Evolutionary conservation across 352 stramenopile species (phyloP), one percentile per base, ranked within the genome.

Genomic region (Phytophthora rubi): DNA sequence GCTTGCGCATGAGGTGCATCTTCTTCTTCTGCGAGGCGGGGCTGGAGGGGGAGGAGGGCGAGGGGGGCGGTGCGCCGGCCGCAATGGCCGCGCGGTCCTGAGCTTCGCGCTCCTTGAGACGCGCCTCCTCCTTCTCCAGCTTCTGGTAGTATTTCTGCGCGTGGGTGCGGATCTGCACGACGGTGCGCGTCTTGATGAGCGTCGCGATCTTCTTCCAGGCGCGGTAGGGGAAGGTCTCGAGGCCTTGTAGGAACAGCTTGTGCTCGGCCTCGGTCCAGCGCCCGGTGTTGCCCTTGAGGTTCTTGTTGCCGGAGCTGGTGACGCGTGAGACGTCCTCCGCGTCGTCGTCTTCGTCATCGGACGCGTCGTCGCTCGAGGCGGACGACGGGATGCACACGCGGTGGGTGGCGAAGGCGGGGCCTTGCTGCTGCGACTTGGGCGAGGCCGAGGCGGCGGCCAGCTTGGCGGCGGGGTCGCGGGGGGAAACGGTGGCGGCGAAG

Each of bases 121-220:
- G 75, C 5, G 88, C 85, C 55, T 96, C 85, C 65, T 96, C 88
- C 71, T 96, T 96, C 76, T 93, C 88, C 12, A 95, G 75, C 75
- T 96, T 96, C 68, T 96, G 89, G 68, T 94, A 95, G 75, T 96
- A 96, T 76, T 96, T 96, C 51, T 96, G 89, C 21, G 89, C 89
- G 52, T 96, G 89, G 6, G 89, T 96, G 52, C 89, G 89, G 68
- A 96, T 96, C 78, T 96, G 89, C 60, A 96, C 89, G 44, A 96
- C 87, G 6, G 92, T 98, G 59, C 97, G 82, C 23, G 95, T 98
- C 67, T 96, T 95, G 78, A 99, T 98, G 26, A 95, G 82, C 48
- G 86, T 88, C 23, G 93, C 91, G 21, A 99, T 99, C 76, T 96
- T 95, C 80, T 96, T 96, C 89, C 89, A 96, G 13, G 87, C 89